These are phyloP conservation scores for Phytophthora tubulina DNA, from an alignment of 352 stramenopile genomes.

Conservation along the genomic window DNA sequence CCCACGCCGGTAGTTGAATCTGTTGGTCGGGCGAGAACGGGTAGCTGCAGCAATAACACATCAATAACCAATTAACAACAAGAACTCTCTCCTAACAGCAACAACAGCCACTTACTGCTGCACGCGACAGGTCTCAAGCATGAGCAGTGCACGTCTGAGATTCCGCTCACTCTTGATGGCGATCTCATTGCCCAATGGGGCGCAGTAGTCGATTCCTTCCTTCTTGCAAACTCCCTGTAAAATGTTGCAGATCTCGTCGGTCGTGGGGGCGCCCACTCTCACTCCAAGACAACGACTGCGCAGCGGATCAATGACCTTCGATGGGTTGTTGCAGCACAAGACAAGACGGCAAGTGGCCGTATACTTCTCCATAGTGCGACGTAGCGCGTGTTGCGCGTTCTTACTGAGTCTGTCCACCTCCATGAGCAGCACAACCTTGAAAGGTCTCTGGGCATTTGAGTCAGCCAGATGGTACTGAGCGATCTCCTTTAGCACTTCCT, in stretches of 20 bases:
- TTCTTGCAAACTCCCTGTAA: conserved; percentile 92
- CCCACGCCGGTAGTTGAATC: conserved; percentile 95
- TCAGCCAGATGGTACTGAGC: conserved; percentile 92
- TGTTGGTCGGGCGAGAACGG: conserved; percentile 86
- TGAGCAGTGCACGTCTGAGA: conserved; percentile 96
- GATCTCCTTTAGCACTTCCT: conserved; percentile 99
- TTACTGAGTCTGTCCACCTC: conserved; percentile 98
- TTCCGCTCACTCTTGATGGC: conserved; percentile 95
- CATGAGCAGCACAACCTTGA: conserved; percentile 96
- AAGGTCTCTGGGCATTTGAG: conserved; percentile 74
- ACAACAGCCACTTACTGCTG: conserved; percentile 52
- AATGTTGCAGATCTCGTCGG: conserved; percentile 92
- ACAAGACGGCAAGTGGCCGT: conserved; percentile 97
- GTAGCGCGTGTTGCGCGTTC: conserved; percentile 97
- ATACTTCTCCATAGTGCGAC: conserved; percentile 98
- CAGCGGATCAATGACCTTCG: conserved; percentile 98
- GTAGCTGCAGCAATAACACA: conserved; percentile 58
- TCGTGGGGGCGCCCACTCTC: conserved; percentile 92
- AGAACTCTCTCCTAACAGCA: neutral
- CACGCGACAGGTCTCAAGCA: conserved; percentile 96
- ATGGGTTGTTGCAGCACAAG: conserved; percentile 97
- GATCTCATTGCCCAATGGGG: conserved; percentile 92
- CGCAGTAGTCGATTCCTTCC: conserved; percentile 92
- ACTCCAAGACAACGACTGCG: conserved; percentile 96
- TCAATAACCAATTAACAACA: neutral